phyloP scores from a whole-genome alignment of 1,284 basidiomycete species.

The Austropuccinia psidii region DNA sequence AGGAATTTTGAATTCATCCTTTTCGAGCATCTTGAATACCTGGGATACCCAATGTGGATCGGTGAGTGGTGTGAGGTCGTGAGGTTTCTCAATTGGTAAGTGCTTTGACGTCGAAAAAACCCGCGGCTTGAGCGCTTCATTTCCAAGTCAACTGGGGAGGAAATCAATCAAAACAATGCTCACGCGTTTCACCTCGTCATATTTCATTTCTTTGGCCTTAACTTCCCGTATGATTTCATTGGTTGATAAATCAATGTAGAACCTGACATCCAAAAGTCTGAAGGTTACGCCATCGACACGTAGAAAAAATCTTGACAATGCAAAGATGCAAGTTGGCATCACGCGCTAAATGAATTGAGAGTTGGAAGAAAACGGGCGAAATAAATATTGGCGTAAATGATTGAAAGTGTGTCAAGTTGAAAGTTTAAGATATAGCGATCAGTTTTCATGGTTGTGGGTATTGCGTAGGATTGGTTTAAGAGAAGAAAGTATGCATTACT shows the following conservation, averaged over 20 bases:
- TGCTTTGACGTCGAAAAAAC: too few relatives aligned
- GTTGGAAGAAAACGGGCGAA: conserved; percentile 27
- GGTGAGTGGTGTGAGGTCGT: conserved; percentile 81
- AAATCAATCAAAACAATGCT: background rate
- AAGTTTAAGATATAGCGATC: background rate
- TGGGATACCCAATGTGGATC: conserved; percentile 76
- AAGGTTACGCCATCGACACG: conserved; percentile 94
- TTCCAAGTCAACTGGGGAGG: background rate
- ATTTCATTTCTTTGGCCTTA: conserved; percentile 81
- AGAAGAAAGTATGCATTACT: conserved; percentile 47
- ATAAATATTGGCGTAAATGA: background rate
- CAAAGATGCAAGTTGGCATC: conserved; percentile 93
- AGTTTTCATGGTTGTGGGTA: background rate
- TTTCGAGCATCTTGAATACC: conserved; percentile 13
- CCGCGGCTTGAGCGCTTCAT: conserved; percentile 1
- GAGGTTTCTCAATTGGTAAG: conserved; percentile 59
- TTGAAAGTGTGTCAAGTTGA: background rate
- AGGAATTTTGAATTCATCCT: background rate
- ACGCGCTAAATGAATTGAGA: conserved; percentile 80
- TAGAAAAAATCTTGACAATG: conserved; percentile 83
- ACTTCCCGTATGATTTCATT: conserved; percentile 64
- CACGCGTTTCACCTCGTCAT: conserved; percentile 70
- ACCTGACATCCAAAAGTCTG: conserved; percentile 76
- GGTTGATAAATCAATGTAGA: conserved; percentile 70
- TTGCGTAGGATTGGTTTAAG: background rate